Evolutionary conservation across 176 grass and related monocot species (phyloP), one percentile per base, ranked within the genome.

Genomic region (Lolium perenne): DNA sequence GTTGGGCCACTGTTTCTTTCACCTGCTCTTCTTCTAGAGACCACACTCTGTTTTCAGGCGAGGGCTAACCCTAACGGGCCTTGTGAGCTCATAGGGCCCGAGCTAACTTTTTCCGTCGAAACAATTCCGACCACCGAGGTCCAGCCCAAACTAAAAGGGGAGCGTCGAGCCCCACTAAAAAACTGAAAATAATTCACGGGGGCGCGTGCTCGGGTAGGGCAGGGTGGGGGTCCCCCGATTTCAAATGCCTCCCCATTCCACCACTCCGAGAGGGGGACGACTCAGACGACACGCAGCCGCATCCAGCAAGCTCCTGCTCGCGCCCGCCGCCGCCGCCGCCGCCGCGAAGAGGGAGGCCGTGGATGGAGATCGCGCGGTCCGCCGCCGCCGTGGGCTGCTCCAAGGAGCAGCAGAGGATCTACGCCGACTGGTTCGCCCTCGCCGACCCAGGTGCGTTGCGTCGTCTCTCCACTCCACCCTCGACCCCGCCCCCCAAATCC

Each of bases 321-420:
- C 68, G 21, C 12, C 17, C 57, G 47, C 53, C 53, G 54, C 17
- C 57, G 47, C 53, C 53, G 43, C 46, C 68, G 40, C 7, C 77
- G 5, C n/a, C 71, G 73, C 64, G 13, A 64, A 13, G 60, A 21
- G 78, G 53, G 45, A 76, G 74, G 1, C 54, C 58, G 70, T 17
- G 73, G 85, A 97, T 95, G 93, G 93, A 97, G 48, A 84, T 97
- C 85, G 78, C 76, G 61, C 77, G 86, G 12, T 73, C 84, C 23
- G 83, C 41, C 64, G 10, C 72, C 46, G 63, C 79, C 32, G 65
- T 80, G 21, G 79, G 61, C 23, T 94, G 94, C 85, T 88, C 90
- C 77, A 93, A 90, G 80, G 87, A 95, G 83, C 91, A 92, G 47
- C 89, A 95, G 68, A 92, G 77, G 89, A 89, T 92, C 91, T 98